phyloP scores from a whole-genome alignment of 2,329 filamentous ascomycete genomes.

The Trichophyton benhamiae region DNA sequence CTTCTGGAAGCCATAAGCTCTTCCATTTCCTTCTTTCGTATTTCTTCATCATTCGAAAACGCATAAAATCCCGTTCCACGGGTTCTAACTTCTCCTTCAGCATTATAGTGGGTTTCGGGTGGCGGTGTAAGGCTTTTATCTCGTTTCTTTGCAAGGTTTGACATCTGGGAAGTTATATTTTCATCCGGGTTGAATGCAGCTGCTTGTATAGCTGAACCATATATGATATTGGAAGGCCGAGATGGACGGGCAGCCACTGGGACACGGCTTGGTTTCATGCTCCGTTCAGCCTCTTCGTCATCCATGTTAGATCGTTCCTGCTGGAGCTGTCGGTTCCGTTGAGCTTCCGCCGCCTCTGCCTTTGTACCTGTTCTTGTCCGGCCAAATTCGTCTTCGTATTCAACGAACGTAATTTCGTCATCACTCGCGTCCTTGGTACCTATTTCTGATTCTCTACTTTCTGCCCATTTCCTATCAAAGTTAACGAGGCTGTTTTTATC shows the following conservation, averaged over 20 bases:
- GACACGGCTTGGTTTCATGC: conserved; percentile 15
- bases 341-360: conserved; percentile 52
- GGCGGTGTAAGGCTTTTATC: conserved; percentile 73
- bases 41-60: conserved; percentile 65
- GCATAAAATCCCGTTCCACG: conserved; percentile 88
- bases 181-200: conserved; percentile 70
- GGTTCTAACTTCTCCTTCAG: conserved; percentile 65
- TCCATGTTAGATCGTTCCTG: conserved; percentile 12
- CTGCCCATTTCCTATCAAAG: conserved; percentile 92
- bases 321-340: conserved; percentile 32
- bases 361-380: conserved; percentile 62
- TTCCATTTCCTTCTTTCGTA: conserved; percentile 61
- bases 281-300: conserved; percentile 13
- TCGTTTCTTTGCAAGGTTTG: conserved; percentile 60
- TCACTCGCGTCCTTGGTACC: conserved; percentile 25
- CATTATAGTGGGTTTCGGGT: conserved; percentile 72
- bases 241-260: conserved; percentile 32
- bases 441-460: conserved; percentile 31
- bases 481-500: conserved; percentile 56
- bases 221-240: conserved; percentile 58
- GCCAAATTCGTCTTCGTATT: conserved; percentile 87
- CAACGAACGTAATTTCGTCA: conserved; percentile 52
- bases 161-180: conserved; percentile 55
- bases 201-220: conserved; percentile 72
- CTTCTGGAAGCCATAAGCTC: conserved; percentile 53